Evolutionary conservation across 257 asterid genomes (phyloP).

Genomic region (Thymus quinquecostatus): DNA sequence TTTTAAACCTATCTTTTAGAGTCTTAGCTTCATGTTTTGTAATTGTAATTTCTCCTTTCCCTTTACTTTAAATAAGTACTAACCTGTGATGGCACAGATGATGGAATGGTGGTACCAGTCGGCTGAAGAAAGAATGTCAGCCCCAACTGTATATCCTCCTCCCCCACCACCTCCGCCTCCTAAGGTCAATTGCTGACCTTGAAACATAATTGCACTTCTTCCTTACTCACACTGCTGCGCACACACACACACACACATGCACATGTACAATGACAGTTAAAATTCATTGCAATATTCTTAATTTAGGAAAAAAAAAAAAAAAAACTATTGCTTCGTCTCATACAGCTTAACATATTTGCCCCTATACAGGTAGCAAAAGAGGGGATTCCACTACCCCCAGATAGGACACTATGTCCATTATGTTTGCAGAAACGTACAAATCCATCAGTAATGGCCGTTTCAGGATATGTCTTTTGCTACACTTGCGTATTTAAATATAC

Average conservation of each 20-base stretch:
- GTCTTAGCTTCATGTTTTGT: neutral
- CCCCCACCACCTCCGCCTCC: conserved; percentile 99
- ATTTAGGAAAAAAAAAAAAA: no score
- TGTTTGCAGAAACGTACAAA: conserved; percentile 88
- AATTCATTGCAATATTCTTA: neutral
- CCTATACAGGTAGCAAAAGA: conserved; percentile 81
- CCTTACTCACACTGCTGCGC: no score
- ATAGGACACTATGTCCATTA: conserved; percentile 79
- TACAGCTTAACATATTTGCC: neutral
- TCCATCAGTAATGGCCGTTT: conserved; percentile 85
- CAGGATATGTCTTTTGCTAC: conserved; percentile 98
- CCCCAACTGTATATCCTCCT: conserved; percentile 96
- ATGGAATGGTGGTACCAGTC: conserved; percentile 99
- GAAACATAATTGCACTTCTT: conserved; percentile 17
- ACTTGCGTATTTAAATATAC: conserved; percentile 91
- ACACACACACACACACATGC: neutral
- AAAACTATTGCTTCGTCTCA: neutral
- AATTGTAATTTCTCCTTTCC: neutral
- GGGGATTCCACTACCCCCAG: conserved; percentile 86
- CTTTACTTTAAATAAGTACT: conserved; percentile 7
- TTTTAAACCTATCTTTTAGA: no score
- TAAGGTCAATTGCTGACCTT: conserved; percentile 53
- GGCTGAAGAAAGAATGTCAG: conserved; percentile 98
- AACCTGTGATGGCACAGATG: conserved; percentile 58
- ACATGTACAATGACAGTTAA: neutral